Conservation (phyloP, 1,284 basidiomycete genomes). For the Coniferiporia weirii region DNA sequence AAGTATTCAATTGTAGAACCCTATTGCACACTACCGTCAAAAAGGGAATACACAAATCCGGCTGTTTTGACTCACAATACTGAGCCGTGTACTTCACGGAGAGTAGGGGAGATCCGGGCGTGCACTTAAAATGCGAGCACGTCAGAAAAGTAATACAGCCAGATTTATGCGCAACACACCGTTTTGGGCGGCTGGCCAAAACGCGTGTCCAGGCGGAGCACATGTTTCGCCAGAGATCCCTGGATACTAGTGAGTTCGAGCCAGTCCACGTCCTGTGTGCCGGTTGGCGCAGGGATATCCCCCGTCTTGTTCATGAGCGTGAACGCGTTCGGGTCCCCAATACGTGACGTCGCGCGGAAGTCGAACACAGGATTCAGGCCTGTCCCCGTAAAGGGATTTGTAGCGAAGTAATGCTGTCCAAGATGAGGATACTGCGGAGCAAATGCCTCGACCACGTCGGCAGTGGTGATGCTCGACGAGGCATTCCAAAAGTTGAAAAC, state of each 20-base stretch:
- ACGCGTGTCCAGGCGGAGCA: conserved; percentile 54
- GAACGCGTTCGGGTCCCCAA: conserved; percentile 42
- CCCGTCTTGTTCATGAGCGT: conserved; percentile 41
- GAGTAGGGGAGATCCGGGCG: conserved; percentile 33
- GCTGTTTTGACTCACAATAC: conserved; percentile 37
- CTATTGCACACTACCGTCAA: background rate
- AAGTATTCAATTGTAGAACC: background rate
- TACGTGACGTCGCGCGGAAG: conserved; percentile 38
- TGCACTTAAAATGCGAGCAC: conserved; percentile 31
- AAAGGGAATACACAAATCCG: background rate
- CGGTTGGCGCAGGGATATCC: conserved; percentile 40
- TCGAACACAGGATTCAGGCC: conserved; percentile 55
- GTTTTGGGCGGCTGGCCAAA: conserved; percentile 59
- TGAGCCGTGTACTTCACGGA: conserved; percentile 47
- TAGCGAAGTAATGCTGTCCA: conserved; percentile 54
- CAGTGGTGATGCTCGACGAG: conserved; percentile 27
- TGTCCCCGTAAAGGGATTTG: conserved; percentile 37
- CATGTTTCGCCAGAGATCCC: conserved; percentile 45
- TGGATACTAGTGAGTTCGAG: conserved; percentile 42
- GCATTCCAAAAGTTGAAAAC: conserved; percentile 38
- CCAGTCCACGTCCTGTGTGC: conserved; percentile 50
- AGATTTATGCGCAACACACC: conserved; percentile 26
- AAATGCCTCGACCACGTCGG: conserved; percentile 34
- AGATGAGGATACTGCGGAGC: conserved; percentile 29
- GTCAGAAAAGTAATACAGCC: background rate